Conservation (phyloP, 345 rosid genomes). For the Pistacia vera region DNA sequence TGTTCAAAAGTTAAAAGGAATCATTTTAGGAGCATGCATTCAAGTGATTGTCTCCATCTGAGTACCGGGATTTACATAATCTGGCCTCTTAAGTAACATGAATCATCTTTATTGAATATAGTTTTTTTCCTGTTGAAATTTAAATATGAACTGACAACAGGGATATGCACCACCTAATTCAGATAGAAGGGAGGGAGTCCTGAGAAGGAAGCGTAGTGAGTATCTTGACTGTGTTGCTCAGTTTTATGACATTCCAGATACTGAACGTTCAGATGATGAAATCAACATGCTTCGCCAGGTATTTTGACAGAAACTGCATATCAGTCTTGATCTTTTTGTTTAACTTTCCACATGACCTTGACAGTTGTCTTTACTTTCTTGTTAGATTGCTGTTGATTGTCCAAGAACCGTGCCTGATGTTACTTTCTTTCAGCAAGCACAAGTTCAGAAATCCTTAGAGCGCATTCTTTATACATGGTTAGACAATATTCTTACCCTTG, state of each 20-base stretch:
- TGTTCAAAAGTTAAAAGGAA: no score
- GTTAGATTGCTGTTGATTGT: constrained; percentile 96
- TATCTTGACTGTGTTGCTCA: constrained; percentile 95
- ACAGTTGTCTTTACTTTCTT: constrained; percentile 15
- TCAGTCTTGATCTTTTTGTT: background rate
- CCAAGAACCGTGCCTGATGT: constrained; percentile 99
- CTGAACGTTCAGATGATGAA: constrained; percentile 99
- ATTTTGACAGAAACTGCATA: constrained; percentile 15
- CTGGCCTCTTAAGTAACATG: background rate
- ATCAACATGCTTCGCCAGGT: constrained; percentile 99
- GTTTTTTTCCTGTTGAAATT: constrained; percentile 43
- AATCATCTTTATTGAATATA: constrained; percentile 6
- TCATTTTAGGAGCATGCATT: constrained; percentile 4
- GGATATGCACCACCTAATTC: constrained; percentile 99
- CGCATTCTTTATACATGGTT: constrained; percentile 98
- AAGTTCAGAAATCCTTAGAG: constrained; percentile 97
- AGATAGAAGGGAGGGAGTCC: constrained; percentile 96
- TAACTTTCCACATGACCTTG: constrained; percentile 6
- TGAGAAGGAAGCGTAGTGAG: constrained; percentile 87
- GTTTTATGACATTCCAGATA: constrained; percentile 88
- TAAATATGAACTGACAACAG: constrained; percentile 91
- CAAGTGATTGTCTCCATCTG: background rate
- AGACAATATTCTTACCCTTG: constrained; percentile 25
- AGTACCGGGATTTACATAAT: background rate
- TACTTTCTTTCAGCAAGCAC: constrained; percentile 87